Conservation (phyloP, 495 filamentous ascomycete genomes). For the Cercophora newfieldiana region DNA sequence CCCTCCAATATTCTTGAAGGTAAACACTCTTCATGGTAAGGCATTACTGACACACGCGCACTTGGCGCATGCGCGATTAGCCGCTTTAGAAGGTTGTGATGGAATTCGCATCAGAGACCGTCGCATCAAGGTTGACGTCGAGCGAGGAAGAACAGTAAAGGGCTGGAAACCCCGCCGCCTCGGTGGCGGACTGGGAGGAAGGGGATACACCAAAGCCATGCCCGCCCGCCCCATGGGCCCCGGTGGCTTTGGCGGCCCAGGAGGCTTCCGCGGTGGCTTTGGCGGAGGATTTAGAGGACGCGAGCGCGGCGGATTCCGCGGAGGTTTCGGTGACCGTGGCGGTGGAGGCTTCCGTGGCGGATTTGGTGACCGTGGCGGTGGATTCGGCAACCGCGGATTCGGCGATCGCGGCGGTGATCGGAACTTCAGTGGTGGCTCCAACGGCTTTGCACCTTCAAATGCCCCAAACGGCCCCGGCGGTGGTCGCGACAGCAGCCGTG, state of each 20-base stretch:
- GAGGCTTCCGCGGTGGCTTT: slow-evolving; percentile 61
- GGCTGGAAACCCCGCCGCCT: slow-evolving; percentile 92
- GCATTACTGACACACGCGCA: slow-evolving; percentile 58
- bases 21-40: slow-evolving; percentile 50
- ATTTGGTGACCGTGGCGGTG: slow-evolving; percentile 37
- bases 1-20: slow-evolving; percentile 22
- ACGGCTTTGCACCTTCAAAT: slow-evolving; percentile 58
- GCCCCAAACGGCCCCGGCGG: slow-evolving; percentile 71
- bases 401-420: slow-evolving; percentile 18
- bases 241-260: slow-evolving; percentile 62
- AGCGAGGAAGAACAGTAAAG: slow-evolving; percentile 90
- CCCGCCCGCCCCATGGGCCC: slow-evolving; percentile 73
- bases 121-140: slow-evolving; percentile 90
- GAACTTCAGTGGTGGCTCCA: slow-evolving; percentile 30
- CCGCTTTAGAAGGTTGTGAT: slow-evolving; percentile 65
- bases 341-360: slow-evolving; percentile 54
- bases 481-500: slow-evolving; percentile 48
- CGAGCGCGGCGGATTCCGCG: slow-evolving; percentile 51
- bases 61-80: slow-evolving; percentile 55
- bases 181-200: slow-evolving; percentile 88
- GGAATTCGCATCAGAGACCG: slow-evolving; percentile 90
- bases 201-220: slow-evolving; percentile 85
- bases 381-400: slow-evolving; percentile 30
- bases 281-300: slow-evolving; percentile 58
- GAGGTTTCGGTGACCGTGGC: slow-evolving; percentile 57